phyloP scores from a whole-genome alignment of 1,284 basidiomycete species.

The Apiotrichum gracile region DNA sequence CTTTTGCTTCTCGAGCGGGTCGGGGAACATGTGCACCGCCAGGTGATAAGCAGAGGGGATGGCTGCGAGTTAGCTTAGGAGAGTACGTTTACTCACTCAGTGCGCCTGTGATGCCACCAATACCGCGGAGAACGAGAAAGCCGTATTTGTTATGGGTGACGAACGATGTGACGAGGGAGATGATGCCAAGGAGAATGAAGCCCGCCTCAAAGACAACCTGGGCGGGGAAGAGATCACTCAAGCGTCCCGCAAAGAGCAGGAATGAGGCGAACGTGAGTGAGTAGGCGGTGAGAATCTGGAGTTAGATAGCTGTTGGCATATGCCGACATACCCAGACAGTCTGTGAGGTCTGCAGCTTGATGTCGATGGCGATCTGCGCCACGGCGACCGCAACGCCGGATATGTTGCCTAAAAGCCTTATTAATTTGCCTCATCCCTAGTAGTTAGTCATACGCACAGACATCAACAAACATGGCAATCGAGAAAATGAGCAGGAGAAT shows the following conservation, averaged over 20 bases:
- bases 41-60: slow-evolving; percentile 16
- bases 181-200: slow-evolving; percentile 29
- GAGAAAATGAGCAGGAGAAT: slow-evolving; percentile 25
- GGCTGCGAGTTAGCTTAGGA: no score
- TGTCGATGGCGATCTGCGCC: slow-evolving; percentile 29
- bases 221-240: slow-evolving; percentile 39
- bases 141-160: slow-evolving; percentile 42
- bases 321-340: no score
- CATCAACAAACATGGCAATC: slow-evolving; percentile 17
- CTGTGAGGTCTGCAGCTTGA: slow-evolving; percentile 25
- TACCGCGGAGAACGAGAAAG: slow-evolving; percentile 41
- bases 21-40: slow-evolving; percentile 39
- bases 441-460: no score
- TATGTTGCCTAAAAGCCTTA: slow-evolving; percentile 27
- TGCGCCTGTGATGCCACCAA: slow-evolving; percentile 35
- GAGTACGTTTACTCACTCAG: not conserved
- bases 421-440: no score
- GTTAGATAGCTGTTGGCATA: no score
- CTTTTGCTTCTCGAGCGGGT: slow-evolving; percentile 28
- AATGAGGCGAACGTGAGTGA: slow-evolving; percentile 34
- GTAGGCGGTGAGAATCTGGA: slow-evolving; percentile 36
- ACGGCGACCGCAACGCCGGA: slow-evolving; percentile 32
- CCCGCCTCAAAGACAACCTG: slow-evolving; percentile 36
- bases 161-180: slow-evolving; percentile 35
- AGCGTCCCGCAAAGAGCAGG: slow-evolving; percentile 38